These are phyloP conservation scores for sorghum (Sorghum bicolor) DNA, from an alignment of 176 grass and related monocot species.

Conservation along the genomic window DNA sequence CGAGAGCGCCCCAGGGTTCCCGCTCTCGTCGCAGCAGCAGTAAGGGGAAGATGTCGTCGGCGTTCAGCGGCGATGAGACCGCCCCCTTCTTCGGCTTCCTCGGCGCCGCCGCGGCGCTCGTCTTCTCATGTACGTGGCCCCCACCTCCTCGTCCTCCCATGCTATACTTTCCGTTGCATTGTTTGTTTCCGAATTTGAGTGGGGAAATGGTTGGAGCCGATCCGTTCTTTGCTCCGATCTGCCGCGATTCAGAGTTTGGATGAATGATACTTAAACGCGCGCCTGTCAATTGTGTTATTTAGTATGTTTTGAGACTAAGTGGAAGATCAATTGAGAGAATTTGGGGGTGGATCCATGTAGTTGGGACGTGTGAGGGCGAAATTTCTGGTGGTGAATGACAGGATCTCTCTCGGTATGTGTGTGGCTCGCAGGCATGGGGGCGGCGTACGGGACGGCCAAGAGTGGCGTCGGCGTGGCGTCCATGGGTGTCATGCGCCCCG, in stretches of 20 bases:
- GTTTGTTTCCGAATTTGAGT: neutral
- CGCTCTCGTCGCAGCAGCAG: neutral
- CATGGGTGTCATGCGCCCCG: slow-evolving; percentile 70
- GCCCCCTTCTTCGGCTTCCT: slow-evolving; percentile 99
- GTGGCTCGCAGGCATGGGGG: slow-evolving; percentile 52
- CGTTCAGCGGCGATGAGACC: slow-evolving; percentile 95
- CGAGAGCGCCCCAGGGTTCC: neutral
- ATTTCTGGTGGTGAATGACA: neutral
- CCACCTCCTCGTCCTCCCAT: neutral
- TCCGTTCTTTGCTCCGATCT: neutral
- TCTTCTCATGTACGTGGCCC: slow-evolving; percentile 75
- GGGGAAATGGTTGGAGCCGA: neutral
- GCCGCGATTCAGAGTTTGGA: neutral
- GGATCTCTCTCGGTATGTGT: neutral
- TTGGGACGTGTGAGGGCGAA: neutral
- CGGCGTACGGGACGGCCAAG: slow-evolving; percentile 68
- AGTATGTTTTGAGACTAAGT: neutral
- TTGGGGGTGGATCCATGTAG: slow-evolving; percentile 2
- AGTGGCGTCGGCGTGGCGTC: slow-evolving; percentile 68
- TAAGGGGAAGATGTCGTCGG: slow-evolving; percentile 47
- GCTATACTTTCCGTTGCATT: neutral
- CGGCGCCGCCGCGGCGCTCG: slow-evolving; percentile 88
- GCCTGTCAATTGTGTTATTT: neutral
- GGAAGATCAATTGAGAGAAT: neutral
- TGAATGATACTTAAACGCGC: neutral